Percentiles rank a stretch among this genome's conserved stretches.
Conservation (phyloP, 768 basidiomycete genomes). For the Udeniomyces megalosporus region DNA sequence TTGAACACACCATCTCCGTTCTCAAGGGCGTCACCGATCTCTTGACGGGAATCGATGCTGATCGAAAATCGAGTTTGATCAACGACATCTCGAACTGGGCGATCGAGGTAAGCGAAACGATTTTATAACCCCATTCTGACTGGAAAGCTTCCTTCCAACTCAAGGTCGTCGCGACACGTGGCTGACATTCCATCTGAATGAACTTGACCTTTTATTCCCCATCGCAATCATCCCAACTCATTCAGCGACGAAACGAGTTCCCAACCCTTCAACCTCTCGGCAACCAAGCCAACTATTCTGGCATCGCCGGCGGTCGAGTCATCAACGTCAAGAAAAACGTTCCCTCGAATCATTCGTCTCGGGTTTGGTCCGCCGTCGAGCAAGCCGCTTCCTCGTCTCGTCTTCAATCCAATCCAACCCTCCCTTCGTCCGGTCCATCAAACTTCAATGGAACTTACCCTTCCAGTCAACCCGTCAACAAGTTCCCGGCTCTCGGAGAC, state of each 20-base stretch:
- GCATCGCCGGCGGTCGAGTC: constrained; percentile 63
- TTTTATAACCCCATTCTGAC: background rate
- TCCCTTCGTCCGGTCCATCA: constrained; percentile 19
- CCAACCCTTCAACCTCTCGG: constrained; percentile 37
- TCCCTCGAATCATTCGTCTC: constrained; percentile 38
- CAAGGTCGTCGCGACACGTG: no score
- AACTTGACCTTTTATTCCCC: no score
- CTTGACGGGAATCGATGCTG: constrained; percentile 43
- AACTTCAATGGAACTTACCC: constrained; percentile 23
- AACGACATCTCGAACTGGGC: background rate
- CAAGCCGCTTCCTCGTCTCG: constrained; percentile 42
- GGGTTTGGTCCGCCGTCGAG: constrained; percentile 75
- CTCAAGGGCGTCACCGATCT: constrained; percentile 43
- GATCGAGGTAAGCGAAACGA: background rate
- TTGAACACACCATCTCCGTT: constrained; percentile 49
- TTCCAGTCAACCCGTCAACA: constrained; percentile 18
- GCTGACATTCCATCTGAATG: no score
- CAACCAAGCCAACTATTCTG: constrained; percentile 45
- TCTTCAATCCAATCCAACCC: background rate
- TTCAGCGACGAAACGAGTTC: constrained; percentile 67
- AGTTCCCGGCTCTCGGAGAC: constrained; percentile 28
- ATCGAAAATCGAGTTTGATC: constrained; percentile 49
- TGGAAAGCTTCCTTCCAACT: no score
- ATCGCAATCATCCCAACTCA: background rate
- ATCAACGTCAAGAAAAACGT: constrained; percentile 69